phyloP scores from a whole-genome alignment of 768 basidiomycete genomes.

The Boletus rubropictus region DNA sequence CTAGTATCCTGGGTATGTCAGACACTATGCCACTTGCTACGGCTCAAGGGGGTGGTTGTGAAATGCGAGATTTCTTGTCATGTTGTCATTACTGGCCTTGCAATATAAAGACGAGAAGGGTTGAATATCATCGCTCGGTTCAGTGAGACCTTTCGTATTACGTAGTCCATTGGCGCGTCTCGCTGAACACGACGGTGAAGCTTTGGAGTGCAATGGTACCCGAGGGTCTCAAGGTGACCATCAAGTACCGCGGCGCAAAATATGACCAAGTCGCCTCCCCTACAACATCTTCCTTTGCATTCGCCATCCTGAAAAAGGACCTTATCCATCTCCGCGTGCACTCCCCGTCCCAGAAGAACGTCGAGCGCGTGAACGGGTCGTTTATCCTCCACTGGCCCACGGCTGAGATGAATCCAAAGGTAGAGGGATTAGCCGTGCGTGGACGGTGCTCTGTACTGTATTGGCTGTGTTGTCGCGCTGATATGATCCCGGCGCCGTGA shows the following conservation, averaged over 20 bases:
- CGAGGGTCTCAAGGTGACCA: slow-evolving; percentile 23
- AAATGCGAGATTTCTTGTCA: too few species aligned
- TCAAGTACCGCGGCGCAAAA: slow-evolving; percentile 22
- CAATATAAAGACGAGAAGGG: too few species aligned
- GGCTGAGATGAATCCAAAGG: slow-evolving; percentile 3
- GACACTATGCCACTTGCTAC: too few species aligned
- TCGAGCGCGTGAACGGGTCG: slow-evolving; percentile 14
- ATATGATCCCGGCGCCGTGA: neutral
- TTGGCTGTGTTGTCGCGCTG: neutral
- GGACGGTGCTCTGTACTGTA: neutral
- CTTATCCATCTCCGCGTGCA: slow-evolving; percentile 29
- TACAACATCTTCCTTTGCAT: slow-evolving; percentile 9
- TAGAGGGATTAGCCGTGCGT: slow-evolving; percentile 6
- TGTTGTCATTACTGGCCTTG: too few species aligned
- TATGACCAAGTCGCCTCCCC: slow-evolving; percentile 10
- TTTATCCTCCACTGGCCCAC: slow-evolving; percentile 27
- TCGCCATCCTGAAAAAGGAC: slow-evolving; percentile 25
- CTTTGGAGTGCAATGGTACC: slow-evolving; percentile 10
- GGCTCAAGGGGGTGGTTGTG: too few species aligned
- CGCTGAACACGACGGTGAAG: slow-evolving; percentile 1
- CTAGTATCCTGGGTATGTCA: too few species aligned
- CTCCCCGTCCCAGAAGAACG: slow-evolving; percentile 25
- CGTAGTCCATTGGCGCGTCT: neutral
- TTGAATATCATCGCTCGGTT: too few species aligned
- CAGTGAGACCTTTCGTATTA: too few species aligned